Evolutionary conservation across 106 monocot species (phyloP).

Genomic region (Dendrobium nobile): DNA sequence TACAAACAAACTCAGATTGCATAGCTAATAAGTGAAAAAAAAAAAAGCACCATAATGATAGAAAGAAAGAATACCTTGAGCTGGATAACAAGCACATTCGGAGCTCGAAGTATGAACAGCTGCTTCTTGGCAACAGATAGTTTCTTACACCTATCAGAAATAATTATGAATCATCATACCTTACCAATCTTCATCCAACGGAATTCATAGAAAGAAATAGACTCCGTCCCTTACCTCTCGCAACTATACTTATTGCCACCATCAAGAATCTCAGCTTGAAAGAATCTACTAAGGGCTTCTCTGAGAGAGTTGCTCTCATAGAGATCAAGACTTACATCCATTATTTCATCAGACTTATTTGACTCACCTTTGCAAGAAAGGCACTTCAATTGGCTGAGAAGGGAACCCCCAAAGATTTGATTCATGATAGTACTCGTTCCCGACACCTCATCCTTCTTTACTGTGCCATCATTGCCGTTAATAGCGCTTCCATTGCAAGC

Average conservation of each 20-base stretch:
- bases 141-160: slow-evolving; percentile 73
- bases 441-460: slow-evolving; percentile 5
- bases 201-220: background rate
- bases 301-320: slow-evolving; percentile 54
- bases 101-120: slow-evolving; percentile 72
- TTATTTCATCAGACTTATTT: slow-evolving; percentile 90
- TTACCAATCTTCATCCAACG: background rate
- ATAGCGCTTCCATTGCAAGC: background rate
- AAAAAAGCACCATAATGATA: slow-evolving; percentile 7
- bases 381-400: slow-evolving; percentile 93
- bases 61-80: slow-evolving; percentile 59
- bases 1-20: slow-evolving; percentile 5
- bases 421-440: slow-evolving; percentile 47
- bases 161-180: background rate
- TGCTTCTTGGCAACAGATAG: slow-evolving; percentile 79
- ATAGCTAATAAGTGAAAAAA: background rate
- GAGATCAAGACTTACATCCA: slow-evolving; percentile 91
- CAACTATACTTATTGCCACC: slow-evolving; percentile 90
- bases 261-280: slow-evolving; percentile 72
- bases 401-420: slow-evolving; percentile 84
- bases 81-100: slow-evolving; percentile 95
- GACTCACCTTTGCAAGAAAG: slow-evolving; percentile 72
- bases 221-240: slow-evolving; percentile 36
- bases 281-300: slow-evolving; percentile 76
- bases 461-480: slow-evolving; percentile 4